Base-by-base conservation (phyloP, 192 early-diverging fungal genomes). In the Pilaira anomala region DNA sequence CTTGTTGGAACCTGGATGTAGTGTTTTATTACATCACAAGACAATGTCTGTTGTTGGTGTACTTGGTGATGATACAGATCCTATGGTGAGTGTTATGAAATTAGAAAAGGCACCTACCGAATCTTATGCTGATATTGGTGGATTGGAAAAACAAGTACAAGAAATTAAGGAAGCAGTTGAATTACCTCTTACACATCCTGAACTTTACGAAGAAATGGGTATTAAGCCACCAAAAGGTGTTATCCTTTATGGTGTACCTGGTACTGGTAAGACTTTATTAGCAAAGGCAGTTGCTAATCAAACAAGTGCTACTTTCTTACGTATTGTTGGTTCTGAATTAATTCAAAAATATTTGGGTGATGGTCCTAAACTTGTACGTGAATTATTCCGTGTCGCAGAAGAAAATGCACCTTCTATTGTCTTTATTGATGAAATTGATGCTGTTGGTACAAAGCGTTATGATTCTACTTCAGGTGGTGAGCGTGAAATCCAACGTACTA, bases 291-390 rank as follows among this genome's bases (percentile, higher is more conserved):
- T 95, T 67, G 97, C 97, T 3, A 93, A 93, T 13, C 94, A 97
- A 71, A 94, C 94, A 39, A 90, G 95, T 60, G 88, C 95, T 2
- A 93, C 93, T 1, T 97, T 92, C 71, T 75, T 97, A 54, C 97
- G 97, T 66, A 80, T 99, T 46, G 94, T 94, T 1, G 97, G 95
- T 0, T 94, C 95, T 8, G 92, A 95, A 69, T 85, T 97, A 5
- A 94, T 97, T 64, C 92, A 95, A 78, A 98, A 96, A 89, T 98
- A 93, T 79, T 94, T 99, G 66, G 97, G 97, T 48, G 97, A 98
- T 71, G 95, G 97, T 33, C 91, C 94, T 42, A 91, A 94, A 63
- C 86, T 98, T 80, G 93, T 98, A 2, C 87, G 97, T 19, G 97
- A 98, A 65, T 89, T 93, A 33, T 98, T 98, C 78, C 87, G 86